Evolutionary conservation across 345 rosid species (phyloP).

Genomic region (Gossypium thurberi): DNA sequence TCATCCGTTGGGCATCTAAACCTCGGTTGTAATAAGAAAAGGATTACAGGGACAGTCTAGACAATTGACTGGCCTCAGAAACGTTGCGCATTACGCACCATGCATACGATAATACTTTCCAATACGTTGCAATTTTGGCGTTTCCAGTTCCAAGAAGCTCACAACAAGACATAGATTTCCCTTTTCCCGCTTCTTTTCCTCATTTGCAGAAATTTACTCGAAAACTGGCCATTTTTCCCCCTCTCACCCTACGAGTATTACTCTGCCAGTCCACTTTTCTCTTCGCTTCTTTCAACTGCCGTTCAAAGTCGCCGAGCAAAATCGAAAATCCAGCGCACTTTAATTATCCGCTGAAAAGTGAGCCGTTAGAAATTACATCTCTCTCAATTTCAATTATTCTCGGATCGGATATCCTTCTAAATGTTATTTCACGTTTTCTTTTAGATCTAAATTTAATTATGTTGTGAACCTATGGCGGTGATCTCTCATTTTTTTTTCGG

Average conservation of each 20-base stretch:
- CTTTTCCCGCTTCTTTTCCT: conserved; percentile 14
- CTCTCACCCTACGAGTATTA: not conserved
- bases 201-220: not conserved
- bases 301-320: not conserved
- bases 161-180: not conserved
- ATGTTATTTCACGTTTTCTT: not conserved
- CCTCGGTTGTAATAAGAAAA: not conserved
- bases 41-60: not conserved
- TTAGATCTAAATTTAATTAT: not conserved
- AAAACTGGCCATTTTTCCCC: not conserved
- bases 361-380: not conserved
- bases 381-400: not conserved
- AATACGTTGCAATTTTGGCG: not conserved
- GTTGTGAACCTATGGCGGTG: not conserved
- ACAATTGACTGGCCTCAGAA: not conserved
- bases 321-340: not conserved
- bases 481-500: not conserved
- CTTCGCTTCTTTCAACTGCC: not conserved
- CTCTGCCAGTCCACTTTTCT: not conserved
- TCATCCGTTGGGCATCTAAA: not conserved
- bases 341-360: not conserved
- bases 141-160: not conserved
- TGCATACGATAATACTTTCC: not conserved
- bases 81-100: conserved; percentile 3
- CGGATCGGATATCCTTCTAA: not conserved